Base-by-base conservation (phyloP, 148 eudicot genomes). In the Amaranthus hypochondriacus region DNA sequence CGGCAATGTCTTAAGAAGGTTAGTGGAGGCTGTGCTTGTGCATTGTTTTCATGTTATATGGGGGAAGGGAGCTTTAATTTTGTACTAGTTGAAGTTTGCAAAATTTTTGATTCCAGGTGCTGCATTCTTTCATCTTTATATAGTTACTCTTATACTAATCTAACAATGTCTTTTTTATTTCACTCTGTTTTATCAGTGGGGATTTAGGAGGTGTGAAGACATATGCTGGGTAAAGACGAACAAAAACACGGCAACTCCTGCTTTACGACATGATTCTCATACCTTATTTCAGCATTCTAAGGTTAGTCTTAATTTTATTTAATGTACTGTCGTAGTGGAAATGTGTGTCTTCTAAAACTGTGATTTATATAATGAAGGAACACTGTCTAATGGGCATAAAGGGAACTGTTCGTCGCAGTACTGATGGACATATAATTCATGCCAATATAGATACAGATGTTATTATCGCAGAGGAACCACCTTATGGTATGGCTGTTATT, bases 161-260 rank as follows among this genome's bases (percentile, higher is more conserved):
- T 39, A 13, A 14, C 7, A 46, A 11, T 68, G 50, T 6, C 21
- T 68, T 68, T 5, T 57, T 59, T 8, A 48, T 4, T 8, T 1
- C 2, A 56, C 54, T 49, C 39, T 48, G 44, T 62, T 1, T 63
- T 66, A 79, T 77, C 79, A 95, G 98, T 95, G 98, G 98, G 98
- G 98, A 64, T 92, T 92, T 70, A 85, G 98, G 57, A 92, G 98
- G 78, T 95, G 98, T 72, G 98, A 95, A 83, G 98, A 95, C 75
- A 95, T 92, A 71, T 95, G 97, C 73, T 95, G 98, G 97, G 97
- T 95, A 86, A 95, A 95, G 85, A 95, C 97, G 54, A 95, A 95
- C 81, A 95, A 90, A 87, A 79, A 86, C 28, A 88, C 85, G 51
- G 89, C 97, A 62, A 81, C 96, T 72, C 93, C 92, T 53, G 90